A percentile compares a stretch with the other conserved stretches of the same genome.
phyloP scores from a whole-genome alignment of 2,329 filamentous ascomycete genomes.

The Apiospora sp. region DNA sequence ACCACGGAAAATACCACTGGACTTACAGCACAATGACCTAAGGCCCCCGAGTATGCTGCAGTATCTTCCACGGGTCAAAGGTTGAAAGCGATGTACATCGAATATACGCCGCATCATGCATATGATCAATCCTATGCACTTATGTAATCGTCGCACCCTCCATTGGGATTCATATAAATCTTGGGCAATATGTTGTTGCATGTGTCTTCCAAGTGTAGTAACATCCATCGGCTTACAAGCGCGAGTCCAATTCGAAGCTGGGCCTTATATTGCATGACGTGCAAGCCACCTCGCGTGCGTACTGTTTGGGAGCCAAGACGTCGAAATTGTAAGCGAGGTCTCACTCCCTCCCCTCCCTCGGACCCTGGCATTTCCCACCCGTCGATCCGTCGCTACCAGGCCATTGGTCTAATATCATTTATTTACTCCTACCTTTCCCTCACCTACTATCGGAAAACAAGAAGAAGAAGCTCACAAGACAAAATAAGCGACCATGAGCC shows the following conservation, averaged over 20 bases:
- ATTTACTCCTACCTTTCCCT: background rate
- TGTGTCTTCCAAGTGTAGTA: background rate
- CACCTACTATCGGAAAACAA: background rate
- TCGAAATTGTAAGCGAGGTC: constrained; percentile 8
- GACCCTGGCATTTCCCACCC: background rate
- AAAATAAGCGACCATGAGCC: constrained; percentile 36
- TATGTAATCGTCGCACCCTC: background rate
- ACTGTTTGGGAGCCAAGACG: background rate
- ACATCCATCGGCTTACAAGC: background rate
- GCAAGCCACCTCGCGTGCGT: background rate
- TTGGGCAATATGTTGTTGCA: background rate
- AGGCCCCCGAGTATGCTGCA: background rate
- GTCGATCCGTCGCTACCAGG: background rate
- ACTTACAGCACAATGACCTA: background rate
- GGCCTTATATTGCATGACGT: background rate
- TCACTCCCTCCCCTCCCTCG: background rate
- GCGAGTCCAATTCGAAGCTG: background rate
- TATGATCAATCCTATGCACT: background rate
- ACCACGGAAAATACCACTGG: background rate
- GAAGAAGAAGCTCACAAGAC: background rate
- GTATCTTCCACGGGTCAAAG: no score
- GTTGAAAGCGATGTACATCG: background rate
- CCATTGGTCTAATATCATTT: background rate
- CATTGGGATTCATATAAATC: constrained; percentile 1
- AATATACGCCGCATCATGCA: background rate